Conservation (phyloP, 257 asterid genomes). For the Mitragyna speciosa region DNA sequence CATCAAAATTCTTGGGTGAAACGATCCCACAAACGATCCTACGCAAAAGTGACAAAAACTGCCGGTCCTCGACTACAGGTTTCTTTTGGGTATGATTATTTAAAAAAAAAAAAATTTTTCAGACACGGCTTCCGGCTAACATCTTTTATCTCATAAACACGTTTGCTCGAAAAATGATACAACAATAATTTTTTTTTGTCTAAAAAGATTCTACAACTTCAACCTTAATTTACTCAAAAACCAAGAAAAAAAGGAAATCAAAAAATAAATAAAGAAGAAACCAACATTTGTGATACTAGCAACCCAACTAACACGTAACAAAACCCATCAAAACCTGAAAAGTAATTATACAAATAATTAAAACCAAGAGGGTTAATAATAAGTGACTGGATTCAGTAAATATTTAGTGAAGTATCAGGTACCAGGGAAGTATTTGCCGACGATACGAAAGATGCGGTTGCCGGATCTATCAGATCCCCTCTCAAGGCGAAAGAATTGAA, state of each 20-base stretch:
- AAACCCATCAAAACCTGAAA: not conserved
- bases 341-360: not conserved
- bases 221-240: not conserved
- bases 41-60: too few species aligned
- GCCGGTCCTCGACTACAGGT: too few species aligned
- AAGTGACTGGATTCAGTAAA: too few species aligned
- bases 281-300: not conserved
- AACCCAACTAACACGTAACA: not conserved
- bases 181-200: too few species aligned
- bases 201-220: not conserved
- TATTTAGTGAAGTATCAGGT: constrained; percentile 8
- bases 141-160: too few species aligned
- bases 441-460: constrained; percentile 76
- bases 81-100: too few species aligned
- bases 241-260: not conserved
- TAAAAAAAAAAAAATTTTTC: too few species aligned
- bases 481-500: constrained; percentile 75
- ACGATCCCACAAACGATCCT: too few species aligned
- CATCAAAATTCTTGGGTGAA: too few species aligned
- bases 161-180: too few species aligned
- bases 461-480: constrained; percentile 66
- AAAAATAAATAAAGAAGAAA: not conserved
- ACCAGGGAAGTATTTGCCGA: constrained; percentile 96
- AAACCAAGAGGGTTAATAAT: too few species aligned
- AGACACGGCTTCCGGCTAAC: too few species aligned